These are phyloP conservation scores for Inonotus obliquus DNA, from an alignment of 1,284 basidiomycete genomes.

Conservation along the genomic window DNA sequence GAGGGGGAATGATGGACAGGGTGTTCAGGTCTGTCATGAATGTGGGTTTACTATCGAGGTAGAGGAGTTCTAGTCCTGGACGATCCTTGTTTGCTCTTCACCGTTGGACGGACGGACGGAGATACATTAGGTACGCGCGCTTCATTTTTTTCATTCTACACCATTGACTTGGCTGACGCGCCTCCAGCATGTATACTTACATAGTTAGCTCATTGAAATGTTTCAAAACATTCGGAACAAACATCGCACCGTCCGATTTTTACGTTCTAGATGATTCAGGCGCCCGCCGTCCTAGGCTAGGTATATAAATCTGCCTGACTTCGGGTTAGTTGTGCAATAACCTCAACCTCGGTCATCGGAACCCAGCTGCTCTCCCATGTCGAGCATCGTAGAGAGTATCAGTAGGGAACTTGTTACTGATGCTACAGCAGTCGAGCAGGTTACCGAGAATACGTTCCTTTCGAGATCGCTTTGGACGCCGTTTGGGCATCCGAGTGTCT, in stretches of 20 bases:
- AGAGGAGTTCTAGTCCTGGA: slow-evolving; percentile 69
- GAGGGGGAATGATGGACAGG: slow-evolving; percentile 45
- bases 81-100: background rate
- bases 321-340: background rate
- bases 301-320: background rate
- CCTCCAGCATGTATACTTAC: background rate
- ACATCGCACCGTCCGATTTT: background rate
- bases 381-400: background rate
- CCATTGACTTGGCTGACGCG: background rate
- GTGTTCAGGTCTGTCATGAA: slow-evolving; percentile 72
- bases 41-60: slow-evolving; percentile 88
- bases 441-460: slow-evolving; percentile 73
- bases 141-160: too few relatives aligned
- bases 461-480: slow-evolving; percentile 72
- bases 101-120: background rate
- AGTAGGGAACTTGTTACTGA: slow-evolving; percentile 52
- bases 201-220: background rate
- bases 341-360: too few relatives aligned
- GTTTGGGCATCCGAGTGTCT: slow-evolving; percentile 67
- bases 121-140: slow-evolving; percentile 1
- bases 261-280: background rate
- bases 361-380: background rate
- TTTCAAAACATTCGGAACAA: background rate
- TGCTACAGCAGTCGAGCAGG: slow-evolving; percentile 69
- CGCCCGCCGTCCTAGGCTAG: background rate